Percentiles rank a stretch among this genome's conserved stretches.
Conservation (phyloP, 345 rosid species). For the Cochlearia excelsa region DNA sequence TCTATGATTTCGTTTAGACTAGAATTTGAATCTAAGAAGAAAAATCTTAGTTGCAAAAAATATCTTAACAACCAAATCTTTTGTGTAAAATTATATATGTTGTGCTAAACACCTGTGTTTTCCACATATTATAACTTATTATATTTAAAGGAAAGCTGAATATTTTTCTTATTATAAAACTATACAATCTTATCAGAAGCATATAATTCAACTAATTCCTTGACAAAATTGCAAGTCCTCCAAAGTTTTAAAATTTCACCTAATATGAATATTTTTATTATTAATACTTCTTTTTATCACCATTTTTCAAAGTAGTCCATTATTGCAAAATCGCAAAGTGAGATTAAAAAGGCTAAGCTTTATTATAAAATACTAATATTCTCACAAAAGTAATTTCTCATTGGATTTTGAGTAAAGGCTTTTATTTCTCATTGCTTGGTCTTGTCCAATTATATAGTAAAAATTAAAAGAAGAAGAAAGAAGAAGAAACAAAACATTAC, state of each 20-base stretch:
- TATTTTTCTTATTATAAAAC: no score
- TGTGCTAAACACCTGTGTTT: no score
- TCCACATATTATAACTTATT: no score
- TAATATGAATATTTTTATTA: background rate
- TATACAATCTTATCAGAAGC: no score
- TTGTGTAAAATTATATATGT: no score
- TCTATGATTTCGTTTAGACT: background rate
- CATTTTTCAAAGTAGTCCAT: no score
- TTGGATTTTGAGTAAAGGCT: conserved; percentile 23
- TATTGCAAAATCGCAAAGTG: conserved; percentile 24
- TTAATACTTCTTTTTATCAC: background rate
- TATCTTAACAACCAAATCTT: no score
- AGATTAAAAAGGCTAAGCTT: conserved; percentile 20
- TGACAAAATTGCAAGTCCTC: background rate
- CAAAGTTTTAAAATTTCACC: background rate
- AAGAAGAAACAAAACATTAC: conserved; percentile 2
- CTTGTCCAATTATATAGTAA: conserved; percentile 8
- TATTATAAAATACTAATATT: conserved; percentile 14
- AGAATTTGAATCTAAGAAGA: no score
- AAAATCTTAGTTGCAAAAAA: no score
- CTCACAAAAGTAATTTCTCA: conserved; percentile 21
- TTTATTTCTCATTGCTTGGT: conserved; percentile 15
- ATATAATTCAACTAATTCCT: background rate
- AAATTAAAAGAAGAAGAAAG: background rate
- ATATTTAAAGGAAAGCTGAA: no score